Base-by-base conservation (phyloP, 371 early-diverging fungal genomes). In the Mortierella polycephala region DNA sequence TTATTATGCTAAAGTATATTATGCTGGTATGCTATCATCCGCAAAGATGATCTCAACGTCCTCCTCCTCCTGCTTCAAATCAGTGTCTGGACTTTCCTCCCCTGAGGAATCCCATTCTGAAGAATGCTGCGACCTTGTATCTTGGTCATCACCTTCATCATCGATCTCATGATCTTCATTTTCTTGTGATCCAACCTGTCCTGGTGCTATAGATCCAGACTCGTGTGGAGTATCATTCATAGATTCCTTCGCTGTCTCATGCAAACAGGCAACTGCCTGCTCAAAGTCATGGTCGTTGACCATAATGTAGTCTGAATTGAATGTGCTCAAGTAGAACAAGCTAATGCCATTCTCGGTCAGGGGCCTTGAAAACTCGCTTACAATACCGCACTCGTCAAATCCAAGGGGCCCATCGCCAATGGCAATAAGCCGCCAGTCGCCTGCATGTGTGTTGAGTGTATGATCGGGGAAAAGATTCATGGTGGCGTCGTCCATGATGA, bases 331-430 rank as follows among this genome's bases (percentile, higher is more conserved):
- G 55, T 76, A 76, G 30, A 76, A 76, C 14, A 76, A 41, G 12
- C 64, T 59, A 40, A 76, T 76, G 5, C 64, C 68, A 18, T 44
- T 59, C 11, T 76, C 71, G 18, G 61, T 71, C 61, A 76, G 23
- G 2, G 77, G 77, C 52, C 67, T 18, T n/a, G 77, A 68, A 54
- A 72, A 77, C 42, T 67, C 73, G 20, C 68, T 68, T 9, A 77
- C 79, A 23, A 72, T 69, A 3, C 73, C 79, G 37, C 79, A 79
- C 16, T 79, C 77, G 47, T 76, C 68, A 45, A 76, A 76, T 40
- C 77, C 77, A 9, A 76, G 60, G 11, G 77, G 77, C 10, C 77
- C 77, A 23, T 76, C 77, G 14, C 77, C 77, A 46, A 76, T 76
- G 11, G 77, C 67, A 45, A 76, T 76, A 44, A 76, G 64, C 23